phyloP scores from a whole-genome alignment of 495 filamentous ascomycete species.

The Bryoglossum gracile region DNA sequence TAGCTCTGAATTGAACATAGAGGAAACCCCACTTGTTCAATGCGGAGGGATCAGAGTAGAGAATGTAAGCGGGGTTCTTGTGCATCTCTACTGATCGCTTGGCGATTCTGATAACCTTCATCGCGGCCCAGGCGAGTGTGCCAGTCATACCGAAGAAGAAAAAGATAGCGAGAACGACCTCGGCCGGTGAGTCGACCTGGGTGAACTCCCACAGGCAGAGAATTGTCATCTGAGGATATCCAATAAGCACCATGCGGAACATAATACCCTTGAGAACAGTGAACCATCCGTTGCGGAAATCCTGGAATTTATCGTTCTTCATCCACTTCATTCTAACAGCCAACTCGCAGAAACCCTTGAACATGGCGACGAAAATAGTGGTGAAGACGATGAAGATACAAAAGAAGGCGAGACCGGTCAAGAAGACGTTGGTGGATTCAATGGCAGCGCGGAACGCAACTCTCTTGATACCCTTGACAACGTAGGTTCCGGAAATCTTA shows the following conservation, averaged over 20 bases:
- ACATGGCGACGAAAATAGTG: slow-evolving; percentile 62
- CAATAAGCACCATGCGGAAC: slow-evolving; percentile 85
- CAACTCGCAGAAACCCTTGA: slow-evolving; percentile 74
- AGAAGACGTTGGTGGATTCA: slow-evolving; percentile 87
- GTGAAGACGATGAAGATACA: slow-evolving; percentile 70
- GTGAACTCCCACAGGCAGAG: slow-evolving; percentile 96
- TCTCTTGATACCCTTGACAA: slow-evolving; percentile 81
- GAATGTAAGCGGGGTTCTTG: slow-evolving; percentile 93
- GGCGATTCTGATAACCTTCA: slow-evolving; percentile 84
- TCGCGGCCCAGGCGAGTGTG: slow-evolving; percentile 79
- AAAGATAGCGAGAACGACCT: slow-evolving; percentile 81
- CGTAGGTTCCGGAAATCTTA: slow-evolving; percentile 43
- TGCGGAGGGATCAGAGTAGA: slow-evolving; percentile 87
- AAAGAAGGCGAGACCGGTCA: slow-evolving; percentile 89
- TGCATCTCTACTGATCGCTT: slow-evolving; percentile 84
- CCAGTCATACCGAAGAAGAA: slow-evolving; percentile 77
- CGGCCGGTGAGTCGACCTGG: slow-evolving; percentile 73
- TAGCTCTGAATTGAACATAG: slow-evolving; percentile 95
- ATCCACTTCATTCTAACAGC: slow-evolving; percentile 65
- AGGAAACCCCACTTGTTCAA: slow-evolving; percentile 99
- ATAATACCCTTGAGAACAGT: slow-evolving; percentile 83
- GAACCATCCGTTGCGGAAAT: slow-evolving; percentile 90
- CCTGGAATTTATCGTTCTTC: slow-evolving; percentile 80
- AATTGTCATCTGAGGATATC: slow-evolving; percentile 86
- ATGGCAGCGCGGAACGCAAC: slow-evolving; percentile 82